Percentiles rank a stretch among this genome's conserved stretches.
Conservation (phyloP, 108 stramenopile species). For the Phaeodactylum tricornutum region DNA sequence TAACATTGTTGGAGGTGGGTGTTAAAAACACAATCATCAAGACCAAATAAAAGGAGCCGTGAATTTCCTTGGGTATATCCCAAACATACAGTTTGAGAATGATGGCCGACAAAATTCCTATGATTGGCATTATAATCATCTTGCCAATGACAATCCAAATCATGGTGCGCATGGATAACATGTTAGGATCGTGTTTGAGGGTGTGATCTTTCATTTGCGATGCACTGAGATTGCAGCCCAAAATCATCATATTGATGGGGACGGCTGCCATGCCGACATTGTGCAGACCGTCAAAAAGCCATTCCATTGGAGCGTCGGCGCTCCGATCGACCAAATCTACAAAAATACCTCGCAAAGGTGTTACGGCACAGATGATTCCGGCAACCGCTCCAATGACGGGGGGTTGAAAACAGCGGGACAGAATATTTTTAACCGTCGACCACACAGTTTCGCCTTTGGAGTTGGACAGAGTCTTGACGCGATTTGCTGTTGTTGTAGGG, state of each 20-base stretch:
- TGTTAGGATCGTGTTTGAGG: background rate
- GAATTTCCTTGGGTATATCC: constrained; percentile 58
- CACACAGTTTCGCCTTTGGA: constrained; percentile 3
- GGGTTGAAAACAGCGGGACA: constrained; percentile 48
- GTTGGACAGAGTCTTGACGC: background rate
- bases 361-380: constrained; percentile 63
- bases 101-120: constrained; percentile 47
- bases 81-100: constrained; percentile 37
- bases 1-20: constrained; percentile 87
- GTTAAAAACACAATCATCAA: constrained; percentile 79
- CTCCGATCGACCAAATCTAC: constrained; percentile 54
- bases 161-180: constrained; percentile 40
- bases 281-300: constrained; percentile 81
- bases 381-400: constrained; percentile 65
- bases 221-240: constrained; percentile 68
- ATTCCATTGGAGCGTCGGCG: constrained; percentile 63
- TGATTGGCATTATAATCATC: constrained; percentile 71
- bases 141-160: constrained; percentile 60
- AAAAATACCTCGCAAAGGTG: constrained; percentile 59
- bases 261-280: constrained; percentile 72
- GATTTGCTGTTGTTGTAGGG: too few relatives aligned
- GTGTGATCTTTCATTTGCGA: constrained; percentile 18
- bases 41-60: constrained; percentile 70
- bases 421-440: constrained; percentile 10
- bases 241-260: constrained; percentile 84